phyloP scores from a whole-genome alignment of 306 rosid genomes.

The Boehmeria nivea region DNA sequence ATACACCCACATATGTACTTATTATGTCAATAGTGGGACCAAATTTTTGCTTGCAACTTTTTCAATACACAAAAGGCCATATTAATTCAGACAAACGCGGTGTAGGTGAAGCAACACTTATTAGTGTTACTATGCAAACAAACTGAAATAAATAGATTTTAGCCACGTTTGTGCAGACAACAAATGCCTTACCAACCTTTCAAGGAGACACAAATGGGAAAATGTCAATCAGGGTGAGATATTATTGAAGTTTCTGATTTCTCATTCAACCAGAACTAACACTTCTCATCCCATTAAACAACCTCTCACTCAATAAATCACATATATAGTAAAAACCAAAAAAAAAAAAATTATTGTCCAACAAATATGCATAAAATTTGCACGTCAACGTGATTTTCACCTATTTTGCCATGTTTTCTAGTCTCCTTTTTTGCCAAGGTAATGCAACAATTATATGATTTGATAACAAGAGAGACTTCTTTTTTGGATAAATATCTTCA shows the following conservation, averaged over 20 bases:
- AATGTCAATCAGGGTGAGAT: neutral
- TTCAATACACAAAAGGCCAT: neutral
- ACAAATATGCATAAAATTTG: too few relatives aligned
- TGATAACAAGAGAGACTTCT: too few relatives aligned
- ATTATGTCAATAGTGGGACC: neutral
- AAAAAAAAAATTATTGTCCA: too few relatives aligned
- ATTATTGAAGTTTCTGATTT: neutral
- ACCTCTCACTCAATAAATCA: neutral
- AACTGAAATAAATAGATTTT: neutral
- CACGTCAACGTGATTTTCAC: too few relatives aligned
- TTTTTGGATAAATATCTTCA: too few relatives aligned
- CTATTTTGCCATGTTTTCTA: too few relatives aligned
- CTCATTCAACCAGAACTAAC: neutral
- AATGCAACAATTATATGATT: too few relatives aligned
- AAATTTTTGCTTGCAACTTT: too few relatives aligned
- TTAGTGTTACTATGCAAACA: slow-evolving; percentile 7
- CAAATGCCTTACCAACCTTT: neutral
- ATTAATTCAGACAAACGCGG: neutral
- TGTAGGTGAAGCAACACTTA: slow-evolving; percentile 7
- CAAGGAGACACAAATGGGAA: neutral
- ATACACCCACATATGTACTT: neutral
- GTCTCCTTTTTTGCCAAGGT: too few relatives aligned
- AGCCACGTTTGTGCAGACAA: neutral
- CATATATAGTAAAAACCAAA: neutral
- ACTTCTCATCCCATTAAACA: neutral